phyloP scores from a whole-genome alignment of 345 rosid species.

The Fremontodendron californicum region DNA sequence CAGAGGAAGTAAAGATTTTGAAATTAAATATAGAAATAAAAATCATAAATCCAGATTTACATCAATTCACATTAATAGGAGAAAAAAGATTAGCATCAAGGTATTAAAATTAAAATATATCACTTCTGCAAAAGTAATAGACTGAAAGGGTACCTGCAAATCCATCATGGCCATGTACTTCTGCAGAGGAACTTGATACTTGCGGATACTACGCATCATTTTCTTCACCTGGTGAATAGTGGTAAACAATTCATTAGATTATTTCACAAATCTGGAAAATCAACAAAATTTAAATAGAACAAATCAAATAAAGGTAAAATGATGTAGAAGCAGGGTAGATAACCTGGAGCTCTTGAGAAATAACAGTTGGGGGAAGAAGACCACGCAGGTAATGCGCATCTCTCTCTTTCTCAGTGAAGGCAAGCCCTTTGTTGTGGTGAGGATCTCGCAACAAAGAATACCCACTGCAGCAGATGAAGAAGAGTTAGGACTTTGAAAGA shows the following conservation, averaged over 20 bases:
- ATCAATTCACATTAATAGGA: background rate
- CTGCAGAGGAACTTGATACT: constrained; percentile 85
- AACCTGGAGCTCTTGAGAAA: constrained; percentile 95
- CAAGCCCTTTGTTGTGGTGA: constrained; percentile 95
- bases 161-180: constrained; percentile 97
- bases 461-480: constrained; percentile 50
- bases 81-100: background rate
- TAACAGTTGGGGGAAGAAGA: constrained; percentile 84
- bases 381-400: constrained; percentile 89
- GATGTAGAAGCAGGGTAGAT: background rate
- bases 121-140: background rate
- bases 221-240: constrained; percentile 61
- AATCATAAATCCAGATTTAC: background rate
- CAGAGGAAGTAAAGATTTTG: background rate
- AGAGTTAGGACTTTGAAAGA: background rate
- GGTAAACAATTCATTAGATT: background rate
- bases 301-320: background rate
- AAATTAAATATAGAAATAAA: background rate
- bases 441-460: constrained; percentile 92
- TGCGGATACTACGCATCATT: constrained; percentile 75
- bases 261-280: background rate
- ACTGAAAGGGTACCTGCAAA: constrained; percentile 56
- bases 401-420: constrained; percentile 76
- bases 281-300: background rate
- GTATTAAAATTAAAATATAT: background rate